These are phyloP conservation scores for Capsicum baccatum DNA, from an alignment of 257 asterid species.

Conservation along the genomic window DNA sequence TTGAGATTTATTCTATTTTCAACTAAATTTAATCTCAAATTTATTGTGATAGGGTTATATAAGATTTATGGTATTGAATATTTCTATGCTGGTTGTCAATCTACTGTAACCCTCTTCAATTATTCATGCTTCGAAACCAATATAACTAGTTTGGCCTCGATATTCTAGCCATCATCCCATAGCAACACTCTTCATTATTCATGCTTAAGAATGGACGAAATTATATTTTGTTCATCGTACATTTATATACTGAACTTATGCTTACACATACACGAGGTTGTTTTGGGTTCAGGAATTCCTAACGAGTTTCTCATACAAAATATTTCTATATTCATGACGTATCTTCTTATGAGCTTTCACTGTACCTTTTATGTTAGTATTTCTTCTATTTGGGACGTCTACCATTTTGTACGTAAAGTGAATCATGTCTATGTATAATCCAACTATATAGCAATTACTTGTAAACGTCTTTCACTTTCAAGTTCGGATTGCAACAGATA, in stretches of 20 bases:
- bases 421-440: background rate
- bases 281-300: background rate
- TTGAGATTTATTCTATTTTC: background rate
- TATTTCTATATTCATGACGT: no score
- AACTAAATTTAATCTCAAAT: background rate
- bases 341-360: no score
- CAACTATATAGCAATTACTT: background rate
- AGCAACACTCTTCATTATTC: no score
- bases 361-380: no score
- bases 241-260: background rate
- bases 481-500: conserved; percentile 8
- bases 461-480: background rate
- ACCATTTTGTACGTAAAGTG: no score
- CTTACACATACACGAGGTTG: background rate
- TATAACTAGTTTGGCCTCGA: no score
- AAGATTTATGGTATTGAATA: background rate
- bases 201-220: background rate
- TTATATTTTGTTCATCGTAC: background rate
- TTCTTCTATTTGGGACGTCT: no score
- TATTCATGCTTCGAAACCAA: background rate
- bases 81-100: background rate
- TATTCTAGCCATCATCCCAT: no score
- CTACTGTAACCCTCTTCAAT: background rate
- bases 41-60: background rate
- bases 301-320: no score